Conservation (phyloP, 2,329 filamentous ascomycete species). For the Fusarium sp. region DNA sequence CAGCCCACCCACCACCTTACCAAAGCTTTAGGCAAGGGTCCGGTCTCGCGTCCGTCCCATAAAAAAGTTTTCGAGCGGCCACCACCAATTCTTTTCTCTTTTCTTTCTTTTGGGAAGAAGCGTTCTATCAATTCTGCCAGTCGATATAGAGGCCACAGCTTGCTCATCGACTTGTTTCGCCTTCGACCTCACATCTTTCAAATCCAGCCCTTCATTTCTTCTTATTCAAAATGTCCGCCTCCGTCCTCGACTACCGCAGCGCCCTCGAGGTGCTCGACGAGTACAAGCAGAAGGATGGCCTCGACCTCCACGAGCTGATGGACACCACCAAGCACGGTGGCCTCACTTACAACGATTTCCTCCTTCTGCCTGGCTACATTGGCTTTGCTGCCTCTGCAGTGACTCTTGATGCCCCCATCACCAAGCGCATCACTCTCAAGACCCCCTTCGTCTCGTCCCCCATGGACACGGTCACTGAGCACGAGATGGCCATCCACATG, state of each 20-base stretch:
- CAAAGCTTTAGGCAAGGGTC: conserved; percentile 29
- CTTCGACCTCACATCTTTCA: conserved; percentile 57
- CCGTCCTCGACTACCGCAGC: conserved; percentile 77
- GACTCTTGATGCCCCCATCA: conserved; percentile 88
- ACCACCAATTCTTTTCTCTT: conserved; percentile 52
- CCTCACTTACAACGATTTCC: conserved; percentile 98
- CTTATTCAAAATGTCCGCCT: conserved; percentile 72
- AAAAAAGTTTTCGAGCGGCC: conserved; percentile 57
- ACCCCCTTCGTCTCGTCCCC: conserved; percentile 97
- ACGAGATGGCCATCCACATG: conserved; percentile 99
- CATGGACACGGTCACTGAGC: conserved; percentile 99
- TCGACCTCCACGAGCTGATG: conserved; percentile 86
- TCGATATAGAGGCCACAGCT: conserved; percentile 48
- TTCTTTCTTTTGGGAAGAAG: conserved; percentile 67
- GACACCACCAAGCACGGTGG: conserved; percentile 93
- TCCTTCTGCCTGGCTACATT: conserved; percentile 96
- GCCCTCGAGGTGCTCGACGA: conserved; percentile 86
- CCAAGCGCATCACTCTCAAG: conserved; percentile 95
- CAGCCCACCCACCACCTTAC: not conserved
- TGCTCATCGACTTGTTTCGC: conserved; percentile 48
- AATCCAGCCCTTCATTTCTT: conserved; percentile 44
- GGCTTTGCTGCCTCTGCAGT: conserved; percentile 95
- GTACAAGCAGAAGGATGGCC: conserved; percentile 85
- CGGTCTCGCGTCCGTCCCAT: conserved; percentile 40
- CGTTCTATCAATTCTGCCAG: conserved; percentile 56